phyloP scores from a whole-genome alignment of 2,329 filamentous ascomycete genomes.

The Fusarium sp. region DNA sequence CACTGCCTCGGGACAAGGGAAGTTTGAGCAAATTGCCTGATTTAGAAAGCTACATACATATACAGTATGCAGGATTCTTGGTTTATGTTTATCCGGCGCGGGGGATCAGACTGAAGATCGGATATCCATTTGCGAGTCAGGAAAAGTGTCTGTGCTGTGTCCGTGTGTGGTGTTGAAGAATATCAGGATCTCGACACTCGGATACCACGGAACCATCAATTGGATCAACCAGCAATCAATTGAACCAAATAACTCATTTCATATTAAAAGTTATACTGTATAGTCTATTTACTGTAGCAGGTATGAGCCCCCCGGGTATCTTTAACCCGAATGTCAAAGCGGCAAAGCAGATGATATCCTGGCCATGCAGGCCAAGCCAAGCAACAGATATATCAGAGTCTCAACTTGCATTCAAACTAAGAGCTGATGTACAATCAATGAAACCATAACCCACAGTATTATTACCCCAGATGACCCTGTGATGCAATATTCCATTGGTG shows the following conservation, averaged over 20 bases:
- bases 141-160: neutral
- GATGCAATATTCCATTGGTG: slow-evolving; percentile 40
- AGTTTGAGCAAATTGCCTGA: slow-evolving; percentile 34
- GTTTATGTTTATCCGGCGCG: slow-evolving; percentile 36
- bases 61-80: neutral
- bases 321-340: slow-evolving; percentile 11
- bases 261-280: neutral
- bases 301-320: slow-evolving; percentile 1
- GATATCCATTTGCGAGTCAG: slow-evolving; percentile 16
- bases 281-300: neutral
- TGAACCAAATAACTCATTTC: too few relatives aligned
- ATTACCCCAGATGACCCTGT: slow-evolving; percentile 31
- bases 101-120: slow-evolving; percentile 3
- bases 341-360: slow-evolving; percentile 34
- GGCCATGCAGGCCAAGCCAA: slow-evolving; percentile 32
- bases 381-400: slow-evolving; percentile 2
- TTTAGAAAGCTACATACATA: slow-evolving; percentile 9
- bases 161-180: neutral
- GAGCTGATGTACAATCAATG: slow-evolving; percentile 26
- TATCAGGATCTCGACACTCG: neutral
- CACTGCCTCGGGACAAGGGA: slow-evolving; percentile 38
- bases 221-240: neutral
- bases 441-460: slow-evolving; percentile 31
- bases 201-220: slow-evolving; percentile 9
- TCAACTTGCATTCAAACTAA: slow-evolving; percentile 4